Percentiles rank a stretch among this genome's conserved stretches.
phyloP scores from a whole-genome alignment of 306 rosid species.

The Pterocarpus macrocarpus region DNA sequence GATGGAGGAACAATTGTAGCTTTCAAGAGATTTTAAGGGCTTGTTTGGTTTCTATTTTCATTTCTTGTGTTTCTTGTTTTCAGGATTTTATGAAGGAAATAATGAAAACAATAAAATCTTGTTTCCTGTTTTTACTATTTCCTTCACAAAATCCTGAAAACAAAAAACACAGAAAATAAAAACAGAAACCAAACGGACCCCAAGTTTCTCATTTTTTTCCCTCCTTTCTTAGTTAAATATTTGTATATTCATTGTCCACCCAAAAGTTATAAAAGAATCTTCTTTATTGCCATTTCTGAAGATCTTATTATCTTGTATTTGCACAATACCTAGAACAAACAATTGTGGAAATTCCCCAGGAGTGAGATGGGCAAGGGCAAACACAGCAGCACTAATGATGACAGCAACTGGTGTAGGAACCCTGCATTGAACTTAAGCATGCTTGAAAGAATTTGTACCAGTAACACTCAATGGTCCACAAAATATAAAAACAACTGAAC shows the following conservation, averaged over 20 bases:
- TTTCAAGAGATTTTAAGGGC: not conserved
- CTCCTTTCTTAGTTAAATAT: not conserved
- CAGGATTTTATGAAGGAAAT: no score
- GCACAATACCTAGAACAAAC: constrained; percentile 82
- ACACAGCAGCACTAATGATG: constrained; percentile 78
- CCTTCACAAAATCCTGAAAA: no score
- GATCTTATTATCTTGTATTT: constrained; percentile 26
- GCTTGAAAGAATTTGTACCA: constrained; percentile 1
- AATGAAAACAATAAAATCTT: no score
- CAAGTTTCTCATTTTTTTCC: no score
- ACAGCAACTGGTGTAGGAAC: constrained; percentile 93
- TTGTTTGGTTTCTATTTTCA: not conserved
- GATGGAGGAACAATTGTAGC: constrained; percentile 23
- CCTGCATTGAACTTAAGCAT: constrained; percentile 59
- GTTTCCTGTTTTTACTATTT: no score
- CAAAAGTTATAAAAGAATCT: constrained; percentile 3
- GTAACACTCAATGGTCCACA: not conserved
- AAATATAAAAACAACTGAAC: constrained; percentile 7
- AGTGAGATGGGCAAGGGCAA: constrained; percentile 97
- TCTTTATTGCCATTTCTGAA: constrained; percentile 11
- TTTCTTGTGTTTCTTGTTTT: no score
- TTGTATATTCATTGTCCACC: constrained; percentile 17
- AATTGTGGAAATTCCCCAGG: constrained; percentile 97
- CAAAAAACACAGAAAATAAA: no score
- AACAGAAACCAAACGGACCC: no score